These are phyloP conservation scores for Dalbergia cultrata DNA, from an alignment of 306 rosid genomes.

Conservation along the genomic window DNA sequence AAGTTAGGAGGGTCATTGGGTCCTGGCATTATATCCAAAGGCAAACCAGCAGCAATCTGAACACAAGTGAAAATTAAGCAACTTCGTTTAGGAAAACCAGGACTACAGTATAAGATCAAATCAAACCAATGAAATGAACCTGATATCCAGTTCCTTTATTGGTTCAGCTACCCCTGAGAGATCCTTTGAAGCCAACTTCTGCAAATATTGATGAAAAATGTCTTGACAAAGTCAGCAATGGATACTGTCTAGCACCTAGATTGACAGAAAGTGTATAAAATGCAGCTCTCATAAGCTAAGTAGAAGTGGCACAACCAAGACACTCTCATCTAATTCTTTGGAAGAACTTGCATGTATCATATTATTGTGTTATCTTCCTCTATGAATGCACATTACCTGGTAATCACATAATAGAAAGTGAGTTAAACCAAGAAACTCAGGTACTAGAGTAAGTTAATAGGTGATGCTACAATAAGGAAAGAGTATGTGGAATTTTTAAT, in stretches of 20 bases:
- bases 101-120: slow-evolving; percentile 2
- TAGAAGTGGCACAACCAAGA: not conserved
- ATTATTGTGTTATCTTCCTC: slow-evolving; percentile 25
- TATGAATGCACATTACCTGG: not conserved
- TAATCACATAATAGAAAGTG: not conserved
- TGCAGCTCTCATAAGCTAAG: slow-evolving; percentile 16
- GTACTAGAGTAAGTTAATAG: slow-evolving; percentile 13
- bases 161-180: slow-evolving; percentile 81
- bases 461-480: slow-evolving; percentile 9
- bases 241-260: not conserved
- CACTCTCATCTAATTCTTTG: slow-evolving; percentile 28
- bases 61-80: slow-evolving; percentile 50
- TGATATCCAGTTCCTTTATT: slow-evolving; percentile 88
- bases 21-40: slow-evolving; percentile 98
- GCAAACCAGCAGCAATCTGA: slow-evolving; percentile 84
- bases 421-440: slow-evolving; percentile 21
- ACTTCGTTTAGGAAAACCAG: slow-evolving; percentile 28
- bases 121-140: slow-evolving; percentile 59
- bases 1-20: slow-evolving; percentile 85
- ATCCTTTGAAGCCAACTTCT: slow-evolving; percentile 84
- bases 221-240: slow-evolving; percentile 17
- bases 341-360: not conserved
- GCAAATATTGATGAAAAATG: slow-evolving; percentile 45
- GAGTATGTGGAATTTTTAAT: slow-evolving; percentile 1
- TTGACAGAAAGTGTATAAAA: slow-evolving; percentile 2